Base-by-base conservation (phyloP, 169 alveolate species). In the Eimeria necatrix region DNA sequence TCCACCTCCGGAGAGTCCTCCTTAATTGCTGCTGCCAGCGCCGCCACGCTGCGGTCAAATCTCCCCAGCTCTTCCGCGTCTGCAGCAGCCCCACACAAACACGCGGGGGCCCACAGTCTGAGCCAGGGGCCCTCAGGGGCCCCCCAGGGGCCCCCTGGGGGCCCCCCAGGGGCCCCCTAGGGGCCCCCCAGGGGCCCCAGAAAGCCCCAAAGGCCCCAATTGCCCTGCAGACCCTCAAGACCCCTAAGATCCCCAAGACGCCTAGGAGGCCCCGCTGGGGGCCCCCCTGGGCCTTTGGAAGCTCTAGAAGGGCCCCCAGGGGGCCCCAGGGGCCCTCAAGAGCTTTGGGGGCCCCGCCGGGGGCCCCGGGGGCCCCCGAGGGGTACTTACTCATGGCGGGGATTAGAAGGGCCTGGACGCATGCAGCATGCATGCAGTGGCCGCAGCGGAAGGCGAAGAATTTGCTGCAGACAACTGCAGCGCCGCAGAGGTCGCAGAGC, bases 351-450 rank as follows among this genome's bases (percentile, higher is more conserved):
- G 41, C 41, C 41, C 41, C 41, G 2, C 41, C 41, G 41, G 41
- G 41, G 41, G 41, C 41, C 41, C 41, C 41, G 41, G 41, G 20
- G 68, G 68, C 46, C 12, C 41, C 9, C 24, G 3, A 76, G 87
- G 87, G 64, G 26, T 76, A 20, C 46, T 41, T 76, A 76, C 87
- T 76, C 87, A 76, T 76, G 56, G 87, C 87, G 10, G 87, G 87
- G 59, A 76, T 4, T 22, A 9, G 87, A 4, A 76, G 61, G 22
- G 87, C 87, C 61, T 76, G 87, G 9, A 76, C 41, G 46, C 87
- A 76, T 6, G 87, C 5, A 8, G 87, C 87, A 41, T 76, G 87
- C 87, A 76, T 76, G 87, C 87, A 76, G 56, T 76, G 87, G 18
- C 87, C 87, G 64, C 87, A 76, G 6, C 87, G 18, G 24, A 76